Evolutionary conservation across 139 green algal genomes (phyloP), one percentile per base, ranked within the genome.

Genomic region (Edaphochlamys debaryana): DNA sequence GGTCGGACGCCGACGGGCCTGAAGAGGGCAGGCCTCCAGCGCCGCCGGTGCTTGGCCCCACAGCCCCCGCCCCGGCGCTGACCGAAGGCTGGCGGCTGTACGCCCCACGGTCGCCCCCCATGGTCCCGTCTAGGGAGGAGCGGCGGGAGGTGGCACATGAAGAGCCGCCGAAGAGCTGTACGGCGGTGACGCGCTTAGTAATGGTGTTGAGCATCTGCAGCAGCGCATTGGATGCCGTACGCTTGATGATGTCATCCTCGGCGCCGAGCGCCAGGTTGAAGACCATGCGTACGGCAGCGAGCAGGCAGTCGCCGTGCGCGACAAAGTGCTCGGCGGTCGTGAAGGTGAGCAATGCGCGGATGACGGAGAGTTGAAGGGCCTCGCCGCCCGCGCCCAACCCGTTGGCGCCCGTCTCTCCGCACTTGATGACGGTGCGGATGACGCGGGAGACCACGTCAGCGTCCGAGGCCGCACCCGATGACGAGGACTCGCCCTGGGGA

Each of bases 301-400:
- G 94, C 41, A 98, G 91, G 71, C 86, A 90, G 84, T 98, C 95
- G 5, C 95, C 95, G 73, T 98, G 95, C 27, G 92, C 87, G 5
- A 96, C 80, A 67, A 98, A 98, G 84, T 98, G 94, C 88, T 98
- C 95, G 11, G 95, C 94, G 20, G 94, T 98, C 1, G 92, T 91
- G 75, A 96, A 91, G 23, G 95, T 98, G 8, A 97, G 91, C 79
- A 98, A 89, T 29, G 94, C 93, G 29, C 91, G 88, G 40, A 98
- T 87, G 20, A 98, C 93, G 15, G 89, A 82, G 74, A 98, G 92
- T 85, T 98, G 94, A 36, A 96, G 85, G 25, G 62, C 58, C 32
- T 93, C 86, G 38, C 86, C 86, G 37, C 56, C 86, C 56, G 56
- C 23, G 56, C 50, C 50, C 20, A 6, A 27, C 25, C 56, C 56